Conservation (phyloP, 139 green algal genomes). For the Chlorella sp. region DNA sequence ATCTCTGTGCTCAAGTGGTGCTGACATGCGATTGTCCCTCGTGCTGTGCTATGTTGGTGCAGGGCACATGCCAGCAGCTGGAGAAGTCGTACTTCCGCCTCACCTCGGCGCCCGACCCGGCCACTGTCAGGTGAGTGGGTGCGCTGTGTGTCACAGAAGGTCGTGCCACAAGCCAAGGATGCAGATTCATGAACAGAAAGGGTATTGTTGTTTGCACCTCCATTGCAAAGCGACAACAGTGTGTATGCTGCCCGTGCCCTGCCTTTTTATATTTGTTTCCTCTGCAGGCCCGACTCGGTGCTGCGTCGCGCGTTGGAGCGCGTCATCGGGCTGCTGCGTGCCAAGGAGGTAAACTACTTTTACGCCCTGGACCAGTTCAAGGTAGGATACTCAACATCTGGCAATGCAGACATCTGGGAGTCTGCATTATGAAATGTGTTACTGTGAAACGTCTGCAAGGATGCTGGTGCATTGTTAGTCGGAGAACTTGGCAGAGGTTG, state of each 20-base stretch:
- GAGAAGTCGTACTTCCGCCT: conserved; percentile 94
- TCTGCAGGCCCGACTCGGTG: conserved; percentile 68
- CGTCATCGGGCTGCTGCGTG: conserved; percentile 60
- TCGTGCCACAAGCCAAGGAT: too few species aligned
- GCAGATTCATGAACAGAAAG: neutral
- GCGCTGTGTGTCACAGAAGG: too few species aligned
- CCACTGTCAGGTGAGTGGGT: conserved; percentile 55
- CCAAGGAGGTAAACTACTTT: conserved; percentile 67
- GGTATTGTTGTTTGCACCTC: neutral
- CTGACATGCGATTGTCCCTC: too few species aligned
- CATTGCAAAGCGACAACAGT: neutral
- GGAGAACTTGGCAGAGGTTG: too few species aligned
- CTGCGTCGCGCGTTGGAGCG: conserved; percentile 65
- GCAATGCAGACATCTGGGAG: too few species aligned
- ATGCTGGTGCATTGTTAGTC: too few species aligned
- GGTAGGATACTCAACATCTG: too few species aligned
- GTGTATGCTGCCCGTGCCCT: neutral
- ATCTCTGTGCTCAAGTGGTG: too few species aligned
- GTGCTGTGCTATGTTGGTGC: too few species aligned
- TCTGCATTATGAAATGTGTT: too few species aligned
- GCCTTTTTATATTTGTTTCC: neutral
- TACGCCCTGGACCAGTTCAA: conserved; percentile 92
- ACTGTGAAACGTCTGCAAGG: too few species aligned
- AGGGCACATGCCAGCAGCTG: conserved; percentile 73
- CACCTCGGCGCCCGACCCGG: conserved; percentile 73